Conservation (phyloP, 2,329 filamentous ascomycete genomes). For the Monosporascus sp. region DNA sequence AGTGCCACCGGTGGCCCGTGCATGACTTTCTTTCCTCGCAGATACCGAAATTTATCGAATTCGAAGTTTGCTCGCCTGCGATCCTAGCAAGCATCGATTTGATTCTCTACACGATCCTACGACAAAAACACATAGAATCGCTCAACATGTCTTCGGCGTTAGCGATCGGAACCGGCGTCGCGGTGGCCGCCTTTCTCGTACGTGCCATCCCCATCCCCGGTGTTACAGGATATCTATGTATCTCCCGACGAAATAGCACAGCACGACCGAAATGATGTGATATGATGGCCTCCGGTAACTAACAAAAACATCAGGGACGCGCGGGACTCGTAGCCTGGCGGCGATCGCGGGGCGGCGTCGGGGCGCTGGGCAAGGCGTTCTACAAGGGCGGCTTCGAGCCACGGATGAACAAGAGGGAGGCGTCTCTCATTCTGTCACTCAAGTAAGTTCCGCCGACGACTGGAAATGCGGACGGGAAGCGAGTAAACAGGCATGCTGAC, state of each 20-base stretch:
- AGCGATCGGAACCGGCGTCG: conserved; percentile 41
- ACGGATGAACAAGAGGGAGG: conserved; percentile 90
- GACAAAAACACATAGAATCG: background rate
- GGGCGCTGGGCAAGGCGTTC: conserved; percentile 81
- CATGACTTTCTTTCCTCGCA: no score
- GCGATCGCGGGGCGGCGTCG: conserved; percentile 70
- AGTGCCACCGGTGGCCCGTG: no score
- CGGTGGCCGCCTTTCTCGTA: conserved; percentile 48
- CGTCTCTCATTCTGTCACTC: conserved; percentile 82
- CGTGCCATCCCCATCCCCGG: conserved; percentile 4
- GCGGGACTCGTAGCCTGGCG: conserved; percentile 86
- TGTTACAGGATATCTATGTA: background rate
- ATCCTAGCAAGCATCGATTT: no score
- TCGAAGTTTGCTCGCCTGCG: no score
- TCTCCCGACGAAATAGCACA: background rate
- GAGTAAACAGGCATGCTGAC: background rate
- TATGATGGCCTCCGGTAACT: conserved; percentile 7
- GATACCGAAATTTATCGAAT: no score
- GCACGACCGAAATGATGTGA: conserved; percentile 1
- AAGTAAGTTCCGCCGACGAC: conserved; percentile 50
- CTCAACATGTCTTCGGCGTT: conserved; percentile 51
- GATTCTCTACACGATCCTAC: no score
- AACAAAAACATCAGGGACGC: conserved; percentile 59
- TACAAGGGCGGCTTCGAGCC: conserved; percentile 99
- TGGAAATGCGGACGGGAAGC: conserved; percentile 2